These are phyloP conservation scores for Platanthera zijinensis DNA, from an alignment of 106 monocot genomes.

Conservation along the genomic window DNA sequence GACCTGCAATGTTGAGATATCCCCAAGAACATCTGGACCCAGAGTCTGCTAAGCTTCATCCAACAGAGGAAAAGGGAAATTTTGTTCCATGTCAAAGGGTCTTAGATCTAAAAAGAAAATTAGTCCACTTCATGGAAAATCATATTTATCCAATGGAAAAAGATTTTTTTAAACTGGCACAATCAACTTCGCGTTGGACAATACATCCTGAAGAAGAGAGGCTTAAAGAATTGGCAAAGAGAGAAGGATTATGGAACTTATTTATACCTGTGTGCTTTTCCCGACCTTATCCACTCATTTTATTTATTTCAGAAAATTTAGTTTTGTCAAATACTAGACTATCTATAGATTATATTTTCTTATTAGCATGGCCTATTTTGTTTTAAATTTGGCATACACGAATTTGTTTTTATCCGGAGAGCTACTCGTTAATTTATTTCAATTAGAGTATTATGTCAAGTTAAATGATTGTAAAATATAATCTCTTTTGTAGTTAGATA, in stretches of 20 bases:
- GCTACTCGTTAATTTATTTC: neutral
- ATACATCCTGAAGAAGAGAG: constrained; percentile 91
- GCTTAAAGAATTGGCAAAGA: constrained; percentile 79
- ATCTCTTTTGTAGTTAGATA: constrained; percentile 59
- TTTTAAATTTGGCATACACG: neutral
- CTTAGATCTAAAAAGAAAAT: constrained; percentile 59
- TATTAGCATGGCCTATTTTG: neutral
- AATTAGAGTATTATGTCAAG: neutral
- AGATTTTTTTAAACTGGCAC: constrained; percentile 78
- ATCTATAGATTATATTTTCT: neutral
- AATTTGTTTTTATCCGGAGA: neutral
- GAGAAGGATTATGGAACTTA: constrained; percentile 92
- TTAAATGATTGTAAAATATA: neutral
- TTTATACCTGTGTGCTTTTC: constrained; percentile 75
- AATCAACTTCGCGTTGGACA: constrained; percentile 79
- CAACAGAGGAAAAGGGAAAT: constrained; percentile 27
- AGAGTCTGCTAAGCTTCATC: neutral
- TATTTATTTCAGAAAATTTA: neutral
- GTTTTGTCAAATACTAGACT: neutral
- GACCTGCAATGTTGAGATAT: constrained; percentile 9
- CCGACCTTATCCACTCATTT: neutral
- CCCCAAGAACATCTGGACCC: constrained; percentile 4
- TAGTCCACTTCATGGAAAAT: constrained; percentile 72
- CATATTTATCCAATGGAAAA: constrained; percentile 86
- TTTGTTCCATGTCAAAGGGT: constrained; percentile 76